These are phyloP conservation scores for Haematococcus sp. DNA, from an alignment of 139 green algal genomes.

Conservation along the genomic window DNA sequence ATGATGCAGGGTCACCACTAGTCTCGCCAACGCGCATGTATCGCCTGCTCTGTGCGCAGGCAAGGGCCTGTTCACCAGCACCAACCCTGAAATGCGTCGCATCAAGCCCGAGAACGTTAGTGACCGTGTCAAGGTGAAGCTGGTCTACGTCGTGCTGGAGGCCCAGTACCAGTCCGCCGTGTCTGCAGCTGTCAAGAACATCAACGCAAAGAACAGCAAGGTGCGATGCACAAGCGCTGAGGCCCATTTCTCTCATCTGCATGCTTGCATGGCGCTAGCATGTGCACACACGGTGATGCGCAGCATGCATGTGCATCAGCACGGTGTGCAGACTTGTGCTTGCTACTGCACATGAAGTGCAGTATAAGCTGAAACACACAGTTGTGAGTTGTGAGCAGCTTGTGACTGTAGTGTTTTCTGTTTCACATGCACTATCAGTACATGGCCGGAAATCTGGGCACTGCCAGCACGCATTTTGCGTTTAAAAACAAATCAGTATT, in stretches of 20 bases:
- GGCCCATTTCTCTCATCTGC: neutral
- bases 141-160: conserved; percentile 98
- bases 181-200: conserved; percentile 79
- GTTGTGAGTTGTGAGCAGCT: too few species aligned
- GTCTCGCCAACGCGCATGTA: neutral
- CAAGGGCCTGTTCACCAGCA: conserved; percentile 88
- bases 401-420: too few species aligned
- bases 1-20: neutral
- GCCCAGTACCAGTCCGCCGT: conserved; percentile 97
- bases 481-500: too few species aligned
- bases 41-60: conserved; percentile 15
- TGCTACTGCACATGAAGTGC: too few species aligned
- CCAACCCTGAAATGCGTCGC: conserved; percentile 85
- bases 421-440: too few species aligned
- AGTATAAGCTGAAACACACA: too few species aligned
- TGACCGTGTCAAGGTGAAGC: conserved; percentile 75
- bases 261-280: neutral
- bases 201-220: conserved; percentile 85
- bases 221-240: conserved; percentile 1
- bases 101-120: conserved; percentile 64
- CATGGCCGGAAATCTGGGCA: too few species aligned
- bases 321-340: neutral
- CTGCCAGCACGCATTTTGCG: too few species aligned
- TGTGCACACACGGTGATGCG: too few species aligned
- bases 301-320: neutral